Percentiles rank a stretch among this genome's conserved stretches.
Evolutionary conservation across 306 rosid genomes (phyloP).

Genomic region (Rosa rugosa): DNA sequence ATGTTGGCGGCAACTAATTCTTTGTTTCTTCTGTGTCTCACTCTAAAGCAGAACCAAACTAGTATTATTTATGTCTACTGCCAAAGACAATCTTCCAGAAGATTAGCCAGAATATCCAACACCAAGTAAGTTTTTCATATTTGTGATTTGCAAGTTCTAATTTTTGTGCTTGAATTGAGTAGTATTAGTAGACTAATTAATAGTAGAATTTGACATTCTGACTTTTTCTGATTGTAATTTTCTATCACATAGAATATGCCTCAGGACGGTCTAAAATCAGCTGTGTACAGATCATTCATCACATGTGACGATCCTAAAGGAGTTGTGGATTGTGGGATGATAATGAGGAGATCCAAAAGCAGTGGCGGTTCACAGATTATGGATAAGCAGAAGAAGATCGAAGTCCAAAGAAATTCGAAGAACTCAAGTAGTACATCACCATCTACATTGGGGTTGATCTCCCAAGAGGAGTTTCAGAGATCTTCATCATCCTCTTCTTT

Average conservation of each 20-base stretch:
- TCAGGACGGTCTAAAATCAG: conserved; percentile 52
- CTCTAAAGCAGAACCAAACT: conserved; percentile 33
- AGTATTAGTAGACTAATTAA: background rate
- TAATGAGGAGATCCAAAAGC: conserved; percentile 53
- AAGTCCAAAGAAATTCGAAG: conserved; percentile 40
- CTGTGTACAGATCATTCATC: conserved; percentile 72
- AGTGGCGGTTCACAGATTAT: conserved; percentile 35
- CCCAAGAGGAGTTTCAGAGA: conserved; percentile 41
- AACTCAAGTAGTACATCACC: conserved; percentile 16
- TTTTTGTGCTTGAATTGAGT: conserved; percentile 18
- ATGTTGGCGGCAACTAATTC: conserved; percentile 40
- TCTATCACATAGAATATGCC: conserved; percentile 53
- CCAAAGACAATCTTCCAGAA: conserved; percentile 42
- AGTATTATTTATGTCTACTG: conserved; percentile 42
- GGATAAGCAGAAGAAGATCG: conserved; percentile 55
- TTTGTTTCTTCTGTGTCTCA: conserved; percentile 35
- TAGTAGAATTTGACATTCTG: conserved; percentile 33
- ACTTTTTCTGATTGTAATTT: conserved; percentile 34
- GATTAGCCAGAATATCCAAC: conserved; percentile 24
- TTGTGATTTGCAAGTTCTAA: conserved; percentile 8
- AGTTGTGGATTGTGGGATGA: conserved; percentile 69
- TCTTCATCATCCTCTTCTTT: conserved; percentile 26
- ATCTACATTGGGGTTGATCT: conserved; percentile 28
- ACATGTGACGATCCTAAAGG: conserved; percentile 93
- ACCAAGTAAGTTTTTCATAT: conserved; percentile 43